Conservation (phyloP, 2,329 filamentous ascomycete genomes). For the Colletotrichum salicis region DNA sequence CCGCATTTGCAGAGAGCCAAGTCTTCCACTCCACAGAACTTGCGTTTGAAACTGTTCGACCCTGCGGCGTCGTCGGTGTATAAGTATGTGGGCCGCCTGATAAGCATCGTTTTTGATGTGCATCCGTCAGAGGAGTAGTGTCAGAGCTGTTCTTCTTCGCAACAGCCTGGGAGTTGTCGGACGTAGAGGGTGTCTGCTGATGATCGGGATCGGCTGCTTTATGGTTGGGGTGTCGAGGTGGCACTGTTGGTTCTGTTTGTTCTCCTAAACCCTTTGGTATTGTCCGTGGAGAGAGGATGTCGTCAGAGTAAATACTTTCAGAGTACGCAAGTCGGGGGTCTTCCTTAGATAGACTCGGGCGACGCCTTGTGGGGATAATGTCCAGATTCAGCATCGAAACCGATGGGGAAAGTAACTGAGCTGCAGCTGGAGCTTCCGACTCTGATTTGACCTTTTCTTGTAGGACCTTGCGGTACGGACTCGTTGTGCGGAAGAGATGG, state of each 20-base stretch:
- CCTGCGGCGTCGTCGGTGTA: constrained; percentile 42
- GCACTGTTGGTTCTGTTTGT: background rate
- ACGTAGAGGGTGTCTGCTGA: background rate
- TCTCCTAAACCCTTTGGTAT: background rate
- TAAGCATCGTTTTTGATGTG: background rate
- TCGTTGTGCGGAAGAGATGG: constrained; percentile 64
- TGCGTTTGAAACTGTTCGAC: constrained; percentile 52
- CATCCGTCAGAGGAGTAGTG: background rate
- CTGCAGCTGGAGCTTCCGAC: constrained; percentile 40
- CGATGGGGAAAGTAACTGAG: constrained; percentile 35
- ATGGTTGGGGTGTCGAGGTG: background rate
- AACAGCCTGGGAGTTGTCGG: background rate
- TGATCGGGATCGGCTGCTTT: too few species aligned
- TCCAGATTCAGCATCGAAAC: constrained; percentile 47
- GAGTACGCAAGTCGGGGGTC: constrained; percentile 52
- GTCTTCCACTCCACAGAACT: constrained; percentile 67
- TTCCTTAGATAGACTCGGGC: constrained; percentile 54
- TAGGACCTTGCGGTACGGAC: constrained; percentile 65
- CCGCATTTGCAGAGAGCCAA: constrained; percentile 63
- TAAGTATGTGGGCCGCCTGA: background rate
- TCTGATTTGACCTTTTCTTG: constrained; percentile 56
- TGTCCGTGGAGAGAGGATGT: background rate
- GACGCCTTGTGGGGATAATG: constrained; percentile 48
- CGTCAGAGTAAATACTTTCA: constrained; percentile 62
- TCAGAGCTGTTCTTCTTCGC: background rate